Evolutionary conservation across 2,329 filamentous ascomycete species (phyloP).

Genomic region (Fonsecaea multimorphosa): DNA sequence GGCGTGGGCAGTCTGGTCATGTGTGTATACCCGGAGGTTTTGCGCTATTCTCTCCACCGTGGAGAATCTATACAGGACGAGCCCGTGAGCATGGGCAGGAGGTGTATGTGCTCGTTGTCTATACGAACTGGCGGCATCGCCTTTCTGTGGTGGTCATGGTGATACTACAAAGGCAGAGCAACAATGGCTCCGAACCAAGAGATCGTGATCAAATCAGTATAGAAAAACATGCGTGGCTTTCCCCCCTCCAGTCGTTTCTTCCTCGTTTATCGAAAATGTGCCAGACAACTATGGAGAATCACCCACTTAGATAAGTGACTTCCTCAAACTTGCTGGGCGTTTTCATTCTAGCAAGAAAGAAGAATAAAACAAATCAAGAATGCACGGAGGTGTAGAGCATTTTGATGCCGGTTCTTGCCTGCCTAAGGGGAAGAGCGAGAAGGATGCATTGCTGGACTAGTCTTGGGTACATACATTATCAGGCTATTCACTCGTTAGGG

Average conservation of each 20-base stretch:
- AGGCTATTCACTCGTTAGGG: not conserved
- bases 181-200: not conserved
- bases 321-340: conserved; percentile 54
- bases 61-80: not conserved
- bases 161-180: not conserved
- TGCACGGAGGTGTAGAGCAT: conserved; percentile 26
- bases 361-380: conserved; percentile 37
- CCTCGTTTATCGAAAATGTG: conserved; percentile 41
- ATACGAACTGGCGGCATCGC: conserved; percentile 2
- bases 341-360: conserved; percentile 49
- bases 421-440: conserved; percentile 8
- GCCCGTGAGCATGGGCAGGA: not conserved
- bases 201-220: not conserved
- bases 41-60: conserved; percentile 1
- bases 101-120: not conserved
- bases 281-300: conserved; percentile 56
- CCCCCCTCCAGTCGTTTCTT: not conserved
- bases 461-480: not conserved
- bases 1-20: not conserved
- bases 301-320: conserved; percentile 50
- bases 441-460: not conserved
- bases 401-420: conserved; percentile 36
- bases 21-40: not conserved
- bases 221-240: not conserved
- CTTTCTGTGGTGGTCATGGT: not conserved